Percentiles rank a stretch among this genome's conserved stretches.
These are phyloP conservation scores for Penicillium fimorum DNA, from an alignment of 495 filamentous ascomycete species.

Conservation along the genomic window DNA sequence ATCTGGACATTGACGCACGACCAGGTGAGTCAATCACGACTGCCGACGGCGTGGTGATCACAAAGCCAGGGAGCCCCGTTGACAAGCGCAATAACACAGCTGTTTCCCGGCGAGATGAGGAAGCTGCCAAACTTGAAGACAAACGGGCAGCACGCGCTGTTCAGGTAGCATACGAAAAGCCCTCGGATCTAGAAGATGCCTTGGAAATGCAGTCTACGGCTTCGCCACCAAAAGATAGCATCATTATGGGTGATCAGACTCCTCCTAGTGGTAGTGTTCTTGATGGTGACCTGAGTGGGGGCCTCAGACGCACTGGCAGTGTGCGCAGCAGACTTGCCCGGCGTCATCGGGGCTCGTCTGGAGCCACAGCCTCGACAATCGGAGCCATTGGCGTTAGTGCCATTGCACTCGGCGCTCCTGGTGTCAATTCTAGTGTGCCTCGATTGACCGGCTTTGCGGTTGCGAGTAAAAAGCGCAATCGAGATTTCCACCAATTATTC, in stretches of 20 bases:
- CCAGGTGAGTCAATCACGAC: conserved; percentile 40
- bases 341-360: conserved; percentile 81
- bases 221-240: conserved; percentile 36
- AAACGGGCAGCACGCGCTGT: conserved; percentile 57
- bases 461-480: conserved; percentile 90
- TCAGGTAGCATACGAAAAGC: conserved; percentile 59
- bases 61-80: conserved; percentile 32
- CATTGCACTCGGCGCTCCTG: conserved; percentile 63
- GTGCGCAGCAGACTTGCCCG: conserved; percentile 74
- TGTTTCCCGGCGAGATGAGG: conserved; percentile 50
- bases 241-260: conserved; percentile 52
- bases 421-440: conserved; percentile 55
- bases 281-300: conserved; percentile 60
- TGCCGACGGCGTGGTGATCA: conserved; percentile 42
- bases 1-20: conserved; percentile 55
- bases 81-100: conserved; percentile 40
- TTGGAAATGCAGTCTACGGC: conserved; percentile 34
- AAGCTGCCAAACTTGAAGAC: conserved; percentile 56
- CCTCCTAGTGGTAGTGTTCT: conserved; percentile 64
- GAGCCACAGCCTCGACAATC: conserved; percentile 72
- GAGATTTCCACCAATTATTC: conserved; percentile 92
- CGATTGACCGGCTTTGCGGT: conserved; percentile 94
- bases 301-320: conserved; percentile 71
- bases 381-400: conserved; percentile 67
- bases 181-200: conserved; percentile 33